Percentiles rank a stretch among this genome's conserved stretches.
phyloP scores from a whole-genome alignment of 441 rosid species.

The Pelargonium myrrhifolium region DNA sequence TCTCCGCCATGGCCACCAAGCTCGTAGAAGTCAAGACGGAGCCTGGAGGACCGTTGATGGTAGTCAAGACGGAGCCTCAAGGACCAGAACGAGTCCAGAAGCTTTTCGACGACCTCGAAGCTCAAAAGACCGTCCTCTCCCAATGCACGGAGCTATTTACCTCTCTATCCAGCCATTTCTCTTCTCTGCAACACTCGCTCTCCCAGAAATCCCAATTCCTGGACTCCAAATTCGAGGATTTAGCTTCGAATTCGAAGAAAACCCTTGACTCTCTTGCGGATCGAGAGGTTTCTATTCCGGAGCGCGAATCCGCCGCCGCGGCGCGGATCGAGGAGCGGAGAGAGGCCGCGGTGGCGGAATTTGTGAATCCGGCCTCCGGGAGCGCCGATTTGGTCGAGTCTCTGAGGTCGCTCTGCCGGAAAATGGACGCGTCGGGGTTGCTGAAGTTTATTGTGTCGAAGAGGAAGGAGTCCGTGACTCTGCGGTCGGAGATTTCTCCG shows the following conservation, averaged over 20 bases:
- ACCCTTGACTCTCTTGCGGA: conserved; percentile 29
- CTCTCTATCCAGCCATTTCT: conserved; percentile 34
- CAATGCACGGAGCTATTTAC: conserved; percentile 39
- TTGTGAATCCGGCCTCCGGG: conserved; percentile 13
- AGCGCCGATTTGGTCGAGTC: conserved; percentile 24
- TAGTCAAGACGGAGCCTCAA: no score
- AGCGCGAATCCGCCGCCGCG: conserved; percentile 33
- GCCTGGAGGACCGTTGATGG: no score
- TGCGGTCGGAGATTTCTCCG: conserved; percentile 35
- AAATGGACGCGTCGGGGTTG: conserved; percentile 38
- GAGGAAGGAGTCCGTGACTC: conserved; percentile 42
- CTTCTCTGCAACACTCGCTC: conserved; percentile 33
- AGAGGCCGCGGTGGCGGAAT: conserved; percentile 31
- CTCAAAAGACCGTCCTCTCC: conserved; percentile 32
- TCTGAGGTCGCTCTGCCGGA: conserved; percentile 31
- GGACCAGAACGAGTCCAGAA: conserved; percentile 32
- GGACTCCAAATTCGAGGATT: conserved; percentile 33
- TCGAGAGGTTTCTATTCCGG: conserved; percentile 36
- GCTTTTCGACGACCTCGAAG: conserved; percentile 35
- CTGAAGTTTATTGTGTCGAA: conserved; percentile 32
- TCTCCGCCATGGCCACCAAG: conserved; percentile 26
- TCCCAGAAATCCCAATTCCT: conserved; percentile 30
- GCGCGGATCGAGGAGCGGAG: conserved; percentile 25
- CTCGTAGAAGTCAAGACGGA: conserved; percentile 25
- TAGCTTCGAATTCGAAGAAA: conserved; percentile 23